Evolutionary conservation across 306 rosid species (phyloP).

Genomic region (Prunus campanulata): DNA sequence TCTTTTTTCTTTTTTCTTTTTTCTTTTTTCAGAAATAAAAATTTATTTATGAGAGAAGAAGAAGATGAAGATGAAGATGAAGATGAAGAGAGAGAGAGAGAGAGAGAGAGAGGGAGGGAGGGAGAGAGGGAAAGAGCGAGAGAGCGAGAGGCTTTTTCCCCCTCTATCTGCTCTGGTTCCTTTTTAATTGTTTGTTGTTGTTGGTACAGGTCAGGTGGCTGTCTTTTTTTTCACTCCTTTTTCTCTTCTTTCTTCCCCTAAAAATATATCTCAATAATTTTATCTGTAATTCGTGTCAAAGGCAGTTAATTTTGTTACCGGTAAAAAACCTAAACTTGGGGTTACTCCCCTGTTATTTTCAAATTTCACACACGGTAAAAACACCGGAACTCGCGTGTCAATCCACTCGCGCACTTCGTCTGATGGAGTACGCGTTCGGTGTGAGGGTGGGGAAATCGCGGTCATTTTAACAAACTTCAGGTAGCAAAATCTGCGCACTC

Average conservation of each 20-base stretch:
- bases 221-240: neutral
- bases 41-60: neutral
- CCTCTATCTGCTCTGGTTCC: neutral
- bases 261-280: neutral
- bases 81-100: neutral
- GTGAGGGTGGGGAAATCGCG: neutral
- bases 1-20: neutral
- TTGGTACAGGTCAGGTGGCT: neutral
- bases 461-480: conserved; percentile 28
- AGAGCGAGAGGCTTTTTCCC: neutral
- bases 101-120: conserved; percentile 4
- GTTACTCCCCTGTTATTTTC: conserved; percentile 5
- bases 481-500: conserved; percentile 27
- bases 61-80: neutral
- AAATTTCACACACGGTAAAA: neutral
- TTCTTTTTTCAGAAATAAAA: too few species aligned
- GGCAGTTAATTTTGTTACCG: conserved; percentile 31
- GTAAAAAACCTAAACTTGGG: conserved; percentile 26
- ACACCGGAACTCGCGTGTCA: neutral
- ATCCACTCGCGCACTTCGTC: neutral
- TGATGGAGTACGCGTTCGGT: neutral
- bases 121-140: neutral
- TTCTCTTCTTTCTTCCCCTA: neutral
- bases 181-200: conserved; percentile 13
- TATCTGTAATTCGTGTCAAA: neutral